Base-by-base conservation (phyloP, 768 basidiomycete species). In the Panellus pusillus region DNA sequence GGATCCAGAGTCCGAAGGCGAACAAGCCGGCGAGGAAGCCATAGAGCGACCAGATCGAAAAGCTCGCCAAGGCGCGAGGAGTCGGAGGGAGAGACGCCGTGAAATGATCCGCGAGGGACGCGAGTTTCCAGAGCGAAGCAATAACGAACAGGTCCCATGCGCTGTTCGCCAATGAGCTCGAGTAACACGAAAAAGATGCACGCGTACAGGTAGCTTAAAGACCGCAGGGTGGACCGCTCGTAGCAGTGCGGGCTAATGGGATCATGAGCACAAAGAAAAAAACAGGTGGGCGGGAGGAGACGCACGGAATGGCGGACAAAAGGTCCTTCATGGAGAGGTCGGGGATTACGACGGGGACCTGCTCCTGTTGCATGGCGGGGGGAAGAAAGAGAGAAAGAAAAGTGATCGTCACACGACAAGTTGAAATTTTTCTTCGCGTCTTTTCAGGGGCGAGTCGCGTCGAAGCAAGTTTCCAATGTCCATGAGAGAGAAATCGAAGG, bases 321-420 rank as follows among this genome's bases (percentile, higher is more conserved):
- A 96, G 68, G 63, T 97, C 90, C 75, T 95, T 97, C 71, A 95
- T 81, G 37, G 89, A 79, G 57, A 93, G 81, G 75, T 91, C 86
- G 18, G 93, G 93, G 58, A 96, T 86, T 14, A 78, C 63, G 54
- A 82, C 79, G 43, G 78, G 75, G 38, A 73, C 79, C 72, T 89
- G 89, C 60, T 85, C 75, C 32, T 32, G 31, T 6, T 32, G 7
- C 31, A 35, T 35, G 9, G 3, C 14, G 29, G 28, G 8, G 46
- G 19, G 42, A 43, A 42, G 40, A 9, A 49, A 44, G 51, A 47
- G 48, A 36, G 50, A 47, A 29, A 14, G 8, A 35, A 41, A 50
- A 32, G 6, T 24, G 24, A 24, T 24, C 24, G n/a, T n/a, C n/a
- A n/a, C n/a, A n/a, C n/a, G n/a, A n/a, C n/a, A n/a, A n/a, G n/a